Evolutionary conservation across 2,329 filamentous ascomycete species (phyloP).

Genomic region (Calonectria pseudoreteaudii): DNA sequence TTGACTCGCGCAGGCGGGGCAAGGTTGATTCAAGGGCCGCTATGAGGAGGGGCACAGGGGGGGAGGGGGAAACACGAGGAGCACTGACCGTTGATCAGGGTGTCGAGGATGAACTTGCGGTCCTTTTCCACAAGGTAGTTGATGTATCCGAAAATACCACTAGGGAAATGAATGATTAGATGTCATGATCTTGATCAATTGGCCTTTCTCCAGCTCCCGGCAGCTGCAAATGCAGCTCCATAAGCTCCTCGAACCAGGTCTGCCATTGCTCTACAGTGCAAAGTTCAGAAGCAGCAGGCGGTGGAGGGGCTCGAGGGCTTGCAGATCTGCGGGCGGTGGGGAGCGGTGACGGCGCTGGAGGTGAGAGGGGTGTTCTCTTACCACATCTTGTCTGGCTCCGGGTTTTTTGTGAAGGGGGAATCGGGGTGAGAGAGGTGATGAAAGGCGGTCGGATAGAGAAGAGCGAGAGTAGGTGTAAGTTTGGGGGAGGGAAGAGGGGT

Average conservation of each 20-base stretch:
- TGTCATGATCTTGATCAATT: slow-evolving; percentile 32
- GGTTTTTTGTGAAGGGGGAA: slow-evolving; percentile 23
- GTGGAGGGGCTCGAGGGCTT: slow-evolving; percentile 15
- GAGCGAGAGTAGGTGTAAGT: slow-evolving; percentile 34
- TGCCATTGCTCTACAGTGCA: slow-evolving; percentile 22
- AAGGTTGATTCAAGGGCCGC: slow-evolving; percentile 34
- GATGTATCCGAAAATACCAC: slow-evolving; percentile 98
- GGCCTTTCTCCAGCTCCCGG: slow-evolving; percentile 23
- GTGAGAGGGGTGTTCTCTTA: slow-evolving; percentile 33
- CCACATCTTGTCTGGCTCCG: slow-evolving; percentile 44
- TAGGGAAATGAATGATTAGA: slow-evolving; percentile 53
- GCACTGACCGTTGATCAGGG: slow-evolving; percentile 89
- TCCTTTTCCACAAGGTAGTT: slow-evolving; percentile 99
- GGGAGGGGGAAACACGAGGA: slow-evolving; percentile 28
- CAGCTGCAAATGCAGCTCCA: slow-evolving; percentile 14
- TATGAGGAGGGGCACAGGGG: slow-evolving; percentile 31
- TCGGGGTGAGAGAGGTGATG: slow-evolving; percentile 12
- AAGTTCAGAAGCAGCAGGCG: slow-evolving; percentile 29
- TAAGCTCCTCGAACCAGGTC: slow-evolving; percentile 10
- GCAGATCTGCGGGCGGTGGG: background rate
- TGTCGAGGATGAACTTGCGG: slow-evolving; percentile 94
- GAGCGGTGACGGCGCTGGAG: slow-evolving; percentile 30
- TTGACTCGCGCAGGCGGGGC: slow-evolving; percentile 40
- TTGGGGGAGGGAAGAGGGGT: slow-evolving; percentile 37
- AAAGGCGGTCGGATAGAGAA: slow-evolving; percentile 33